Evolutionary conservation across 441 rosid species (phyloP).

Genomic region (Populus hybrid): DNA sequence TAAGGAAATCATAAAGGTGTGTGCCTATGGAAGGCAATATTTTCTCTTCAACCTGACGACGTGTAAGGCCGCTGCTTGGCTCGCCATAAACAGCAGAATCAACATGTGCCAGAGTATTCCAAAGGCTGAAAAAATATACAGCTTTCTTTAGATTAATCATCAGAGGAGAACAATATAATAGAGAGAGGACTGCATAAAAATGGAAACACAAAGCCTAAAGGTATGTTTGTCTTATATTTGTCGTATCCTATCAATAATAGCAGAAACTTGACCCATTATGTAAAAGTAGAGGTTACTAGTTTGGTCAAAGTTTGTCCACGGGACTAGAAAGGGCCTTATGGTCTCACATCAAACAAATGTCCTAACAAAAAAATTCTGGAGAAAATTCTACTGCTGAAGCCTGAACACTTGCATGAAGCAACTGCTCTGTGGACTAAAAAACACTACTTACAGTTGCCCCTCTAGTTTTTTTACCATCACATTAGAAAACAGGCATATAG

Average conservation of each 20-base stretch:
- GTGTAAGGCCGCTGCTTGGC: conserved; percentile 68
- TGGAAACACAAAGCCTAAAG: not conserved
- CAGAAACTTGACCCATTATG: not conserved
- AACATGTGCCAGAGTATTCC: conserved; percentile 79
- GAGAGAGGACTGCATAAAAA: not conserved
- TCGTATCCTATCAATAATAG: not conserved
- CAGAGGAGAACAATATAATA: conserved; percentile 5
- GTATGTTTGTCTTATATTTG: not conserved
- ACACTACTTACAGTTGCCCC: not conserved
- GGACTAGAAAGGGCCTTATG: not conserved
- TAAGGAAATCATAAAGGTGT: conserved; percentile 9
- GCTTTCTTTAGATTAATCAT: not conserved
- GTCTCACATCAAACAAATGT: not conserved
- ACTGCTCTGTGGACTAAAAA: not conserved
- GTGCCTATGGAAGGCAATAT: conserved; percentile 10
- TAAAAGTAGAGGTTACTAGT: not conserved
- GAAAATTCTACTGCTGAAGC: not conserved
- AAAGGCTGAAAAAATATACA: conserved; percentile 56
- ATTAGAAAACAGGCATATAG: not conserved
- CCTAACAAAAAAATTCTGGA: not conserved
- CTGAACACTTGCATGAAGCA: not conserved
- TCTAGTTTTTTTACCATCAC: not conserved
- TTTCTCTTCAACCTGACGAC: conserved; percentile 67
- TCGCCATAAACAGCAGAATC: conserved; percentile 72
- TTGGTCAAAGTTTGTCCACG: not conserved